phyloP scores from a whole-genome alignment of 2,329 filamentous ascomycete genomes.

The Fusarium aywerte region DNA sequence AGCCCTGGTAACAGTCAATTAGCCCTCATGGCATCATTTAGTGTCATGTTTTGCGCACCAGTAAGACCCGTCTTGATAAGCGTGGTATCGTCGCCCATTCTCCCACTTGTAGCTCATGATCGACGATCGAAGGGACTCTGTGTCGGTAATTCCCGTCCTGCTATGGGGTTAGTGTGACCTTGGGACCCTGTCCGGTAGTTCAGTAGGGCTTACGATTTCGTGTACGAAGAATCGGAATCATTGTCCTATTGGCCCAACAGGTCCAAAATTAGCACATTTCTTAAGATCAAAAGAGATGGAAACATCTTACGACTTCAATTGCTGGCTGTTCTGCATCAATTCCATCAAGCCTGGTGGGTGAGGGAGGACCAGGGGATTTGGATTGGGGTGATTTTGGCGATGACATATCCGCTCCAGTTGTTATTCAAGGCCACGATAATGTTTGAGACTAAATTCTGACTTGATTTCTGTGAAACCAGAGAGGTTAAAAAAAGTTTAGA shows the following conservation, averaged over 20 bases:
- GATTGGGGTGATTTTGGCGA: conserved; percentile 16
- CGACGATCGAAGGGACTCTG: conserved; percentile 32
- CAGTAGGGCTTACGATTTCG: conserved; percentile 7
- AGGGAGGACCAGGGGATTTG: background rate
- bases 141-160: conserved; percentile 31
- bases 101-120: conserved; percentile 52
- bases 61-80: conserved; percentile 58
- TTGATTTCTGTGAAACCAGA: background rate
- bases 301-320: conserved; percentile 28
- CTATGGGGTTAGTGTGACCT: background rate
- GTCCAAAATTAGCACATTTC: background rate
- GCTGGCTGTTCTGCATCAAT: background rate
- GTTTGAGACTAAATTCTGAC: background rate
- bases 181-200: background rate
- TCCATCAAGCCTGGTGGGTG: background rate
- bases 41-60: conserved; percentile 1
- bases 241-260: conserved; percentile 1
- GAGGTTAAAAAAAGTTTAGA: background rate
- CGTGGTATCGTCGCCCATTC: conserved; percentile 61
- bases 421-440: background rate
- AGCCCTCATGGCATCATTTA: accelerated
- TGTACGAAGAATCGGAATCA: conserved; percentile 34
- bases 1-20: conserved; percentile 22
- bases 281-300: accelerated
- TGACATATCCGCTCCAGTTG: conserved; percentile 10